Percentiles rank a stretch among this genome's conserved stretches.
Evolutionary conservation across 1,284 basidiomycete genomes (phyloP).

Genomic region (Mycosarcoma mackinlayi): DNA sequence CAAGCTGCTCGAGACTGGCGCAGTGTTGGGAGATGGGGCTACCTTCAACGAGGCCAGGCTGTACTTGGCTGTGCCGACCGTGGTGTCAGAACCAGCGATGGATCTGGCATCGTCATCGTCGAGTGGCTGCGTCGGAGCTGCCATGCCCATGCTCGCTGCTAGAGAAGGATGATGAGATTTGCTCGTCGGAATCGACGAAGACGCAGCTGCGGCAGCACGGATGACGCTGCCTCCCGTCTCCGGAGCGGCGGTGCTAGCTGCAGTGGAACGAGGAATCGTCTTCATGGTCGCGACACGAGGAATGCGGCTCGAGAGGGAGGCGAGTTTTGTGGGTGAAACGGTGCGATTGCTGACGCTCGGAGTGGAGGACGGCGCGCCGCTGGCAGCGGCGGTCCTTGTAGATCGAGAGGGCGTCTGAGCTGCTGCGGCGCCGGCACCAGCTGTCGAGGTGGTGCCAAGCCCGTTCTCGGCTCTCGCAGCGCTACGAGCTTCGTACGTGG

Average conservation of each 20-base stretch:
- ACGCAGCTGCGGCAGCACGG: conserved; percentile 29
- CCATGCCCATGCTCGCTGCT: conserved; percentile 61
- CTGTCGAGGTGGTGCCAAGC: not conserved
- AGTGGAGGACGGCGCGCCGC: conserved; percentile 20
- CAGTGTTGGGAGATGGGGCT: conserved; percentile 26
- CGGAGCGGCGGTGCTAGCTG: conserved; percentile 5
- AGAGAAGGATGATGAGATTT: conserved; percentile 56
- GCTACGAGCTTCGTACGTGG: conserved; percentile 5
- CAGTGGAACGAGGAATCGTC: conserved; percentile 14
- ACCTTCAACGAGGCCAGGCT: conserved; percentile 21
- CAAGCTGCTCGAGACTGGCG: conserved; percentile 43
- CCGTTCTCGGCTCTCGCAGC: conserved; percentile 2
- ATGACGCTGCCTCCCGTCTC: conserved; percentile 27
- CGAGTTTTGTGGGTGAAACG: conserved; percentile 30
- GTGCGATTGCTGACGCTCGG: conserved; percentile 28
- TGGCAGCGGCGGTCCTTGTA: conserved; percentile 5
- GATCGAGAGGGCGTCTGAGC: conserved; percentile 30
- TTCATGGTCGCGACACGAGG: conserved; percentile 50
- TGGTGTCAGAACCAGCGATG: conserved; percentile 38
- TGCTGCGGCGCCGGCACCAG: too few species aligned
- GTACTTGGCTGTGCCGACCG: conserved; percentile 22
- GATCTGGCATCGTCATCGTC: conserved; percentile 45
- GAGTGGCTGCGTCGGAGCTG: conserved; percentile 5
- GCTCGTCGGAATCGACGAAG: conserved; percentile 43
- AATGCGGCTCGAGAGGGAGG: conserved; percentile 51